Conservation (phyloP, 2,329 filamentous ascomycete species). For the Knufia fluminis region DNA sequence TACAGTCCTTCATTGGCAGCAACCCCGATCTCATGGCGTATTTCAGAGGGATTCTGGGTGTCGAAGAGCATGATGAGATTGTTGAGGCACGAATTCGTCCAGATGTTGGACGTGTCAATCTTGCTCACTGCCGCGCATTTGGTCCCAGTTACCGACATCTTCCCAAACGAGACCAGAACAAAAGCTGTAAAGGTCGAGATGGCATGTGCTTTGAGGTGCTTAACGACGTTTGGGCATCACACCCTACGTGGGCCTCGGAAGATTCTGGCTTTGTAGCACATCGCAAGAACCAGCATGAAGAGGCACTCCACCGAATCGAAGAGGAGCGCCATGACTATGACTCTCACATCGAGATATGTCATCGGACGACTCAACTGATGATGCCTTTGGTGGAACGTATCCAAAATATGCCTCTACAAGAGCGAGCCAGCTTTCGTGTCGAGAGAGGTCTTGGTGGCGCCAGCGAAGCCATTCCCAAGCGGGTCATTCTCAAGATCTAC, state of each 20-base stretch:
- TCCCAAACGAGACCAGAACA: constrained; percentile 80
- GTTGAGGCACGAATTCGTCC: constrained; percentile 70
- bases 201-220: constrained; percentile 87
- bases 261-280: constrained; percentile 97
- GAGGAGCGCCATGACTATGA: constrained; percentile 98
- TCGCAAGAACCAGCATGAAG: constrained; percentile 90
- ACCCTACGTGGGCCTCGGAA: constrained; percentile 97
- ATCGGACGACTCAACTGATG: constrained; percentile 88
- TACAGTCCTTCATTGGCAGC: constrained; percentile 73
- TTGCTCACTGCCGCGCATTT: constrained; percentile 91
- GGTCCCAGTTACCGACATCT: constrained; percentile 91
- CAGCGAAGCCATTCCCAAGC: constrained; percentile 92
- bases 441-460: constrained; percentile 79
- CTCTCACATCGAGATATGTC: constrained; percentile 92
- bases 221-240: constrained; percentile 97
- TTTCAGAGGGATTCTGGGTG: constrained; percentile 76
- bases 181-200: constrained; percentile 86
- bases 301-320: constrained; percentile 89
- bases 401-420: no score
- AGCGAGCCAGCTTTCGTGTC: constrained; percentile 67
- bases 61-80: constrained; percentile 65
- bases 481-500: constrained; percentile 96
- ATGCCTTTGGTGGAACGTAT: constrained; percentile 91
- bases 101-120: constrained; percentile 71
- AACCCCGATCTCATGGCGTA: constrained; percentile 82